A percentile compares a stretch with the other conserved stretches of the same genome.
These are phyloP conservation scores for Flagelloscypha sp. DNA, from an alignment of 768 basidiomycete genomes.

Conservation along the genomic window DNA sequence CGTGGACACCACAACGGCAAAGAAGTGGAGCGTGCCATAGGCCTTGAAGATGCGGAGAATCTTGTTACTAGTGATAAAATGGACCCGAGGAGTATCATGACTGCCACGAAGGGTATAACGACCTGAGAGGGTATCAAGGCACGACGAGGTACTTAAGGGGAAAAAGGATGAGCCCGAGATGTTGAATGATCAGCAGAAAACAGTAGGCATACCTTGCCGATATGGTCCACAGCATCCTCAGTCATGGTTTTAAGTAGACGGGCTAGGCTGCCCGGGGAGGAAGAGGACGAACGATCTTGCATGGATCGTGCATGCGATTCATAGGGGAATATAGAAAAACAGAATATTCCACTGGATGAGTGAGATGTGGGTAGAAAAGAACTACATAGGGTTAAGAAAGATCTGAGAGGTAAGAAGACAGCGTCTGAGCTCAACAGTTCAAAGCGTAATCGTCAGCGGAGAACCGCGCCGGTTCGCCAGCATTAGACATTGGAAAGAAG, in stretches of 20 bases:
- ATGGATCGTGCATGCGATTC: conserved; percentile 99
- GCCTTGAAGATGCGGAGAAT: conserved; percentile 96
- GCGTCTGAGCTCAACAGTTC: no score
- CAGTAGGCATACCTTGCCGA: no score
- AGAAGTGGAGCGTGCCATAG: conserved; percentile 52
- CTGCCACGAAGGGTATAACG: conserved; percentile 97
- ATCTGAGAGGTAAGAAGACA: no score
- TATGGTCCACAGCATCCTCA: conserved; percentile 92
- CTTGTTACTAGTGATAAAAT: conserved; percentile 98
- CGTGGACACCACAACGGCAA: no score
- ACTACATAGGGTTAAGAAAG: no score
- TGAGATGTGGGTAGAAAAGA: no score
- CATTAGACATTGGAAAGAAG: no score
- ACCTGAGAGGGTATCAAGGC: conserved; percentile 98
- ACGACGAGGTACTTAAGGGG: conserved; percentile 95
- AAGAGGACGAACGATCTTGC: conserved; percentile 88
- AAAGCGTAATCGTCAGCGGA: no score
- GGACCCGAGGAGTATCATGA: conserved; percentile 97
- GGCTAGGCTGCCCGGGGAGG: conserved; percentile 92
- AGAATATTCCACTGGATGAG: no score
- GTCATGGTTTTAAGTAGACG: conserved; percentile 97
- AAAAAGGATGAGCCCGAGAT: no score
- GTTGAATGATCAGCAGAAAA: no score
- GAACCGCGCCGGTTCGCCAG: no score
- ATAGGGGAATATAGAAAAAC: conserved; percentile 32